phyloP scores from a whole-genome alignment of 345 rosid species.

The Populus davidiana region DNA sequence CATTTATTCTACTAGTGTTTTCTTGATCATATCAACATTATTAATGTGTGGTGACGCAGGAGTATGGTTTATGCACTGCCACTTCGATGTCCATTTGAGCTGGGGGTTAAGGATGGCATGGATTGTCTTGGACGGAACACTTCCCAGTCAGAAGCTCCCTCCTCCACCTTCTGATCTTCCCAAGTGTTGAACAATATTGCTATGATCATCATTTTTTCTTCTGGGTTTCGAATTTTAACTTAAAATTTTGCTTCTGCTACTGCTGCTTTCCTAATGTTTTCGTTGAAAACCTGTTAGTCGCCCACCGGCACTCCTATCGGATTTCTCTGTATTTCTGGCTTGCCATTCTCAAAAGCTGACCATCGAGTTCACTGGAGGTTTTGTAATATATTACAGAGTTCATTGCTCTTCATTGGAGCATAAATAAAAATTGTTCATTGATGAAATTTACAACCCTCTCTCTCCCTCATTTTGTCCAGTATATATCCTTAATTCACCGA shows the following conservation, averaged over 20 bases:
- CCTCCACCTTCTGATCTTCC: constrained; percentile 17
- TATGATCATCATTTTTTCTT: neutral
- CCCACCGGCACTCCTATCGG: neutral
- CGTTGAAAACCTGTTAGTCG: neutral
- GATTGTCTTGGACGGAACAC: constrained; percentile 10
- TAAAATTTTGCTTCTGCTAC: neutral
- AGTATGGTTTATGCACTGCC: constrained; percentile 21
- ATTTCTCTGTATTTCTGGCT: neutral
- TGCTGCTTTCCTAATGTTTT: neutral
- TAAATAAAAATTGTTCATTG: neutral
- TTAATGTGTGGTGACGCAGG: constrained; percentile 2
- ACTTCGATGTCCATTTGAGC: constrained; percentile 10
- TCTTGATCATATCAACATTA: too few species aligned
- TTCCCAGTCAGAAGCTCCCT: constrained; percentile 18
- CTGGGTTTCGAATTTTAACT: neutral
- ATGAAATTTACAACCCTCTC: too few species aligned
- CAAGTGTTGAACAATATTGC: constrained; percentile 14
- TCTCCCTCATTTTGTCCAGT: too few species aligned
- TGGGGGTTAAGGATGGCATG: constrained; percentile 12
- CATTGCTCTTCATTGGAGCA: neutral
- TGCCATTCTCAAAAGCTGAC: neutral
- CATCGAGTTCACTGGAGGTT: neutral
- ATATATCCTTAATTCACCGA: too few species aligned
- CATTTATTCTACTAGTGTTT: too few species aligned
- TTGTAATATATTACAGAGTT: neutral